phyloP scores from a whole-genome alignment of 495 filamentous ascomycete species.

The Penicillium herquei region DNA sequence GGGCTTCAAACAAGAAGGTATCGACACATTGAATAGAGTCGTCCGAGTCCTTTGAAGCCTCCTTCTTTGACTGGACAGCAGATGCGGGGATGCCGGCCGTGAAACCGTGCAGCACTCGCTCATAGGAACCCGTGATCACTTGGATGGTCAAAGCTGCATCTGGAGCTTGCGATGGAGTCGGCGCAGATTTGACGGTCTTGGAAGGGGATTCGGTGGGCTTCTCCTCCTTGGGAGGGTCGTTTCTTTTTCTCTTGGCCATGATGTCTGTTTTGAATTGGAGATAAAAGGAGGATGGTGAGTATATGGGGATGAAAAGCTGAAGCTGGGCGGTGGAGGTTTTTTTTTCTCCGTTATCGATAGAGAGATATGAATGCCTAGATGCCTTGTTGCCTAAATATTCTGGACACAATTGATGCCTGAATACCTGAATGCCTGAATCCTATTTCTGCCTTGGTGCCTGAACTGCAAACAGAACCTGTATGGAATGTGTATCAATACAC shows the following conservation, averaged over 20 bases:
- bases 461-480: constrained; percentile 1
- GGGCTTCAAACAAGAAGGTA: constrained; percentile 93
- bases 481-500: constrained; percentile 5
- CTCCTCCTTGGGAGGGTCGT: constrained; percentile 36
- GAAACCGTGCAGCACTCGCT: constrained; percentile 88
- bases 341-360: constrained; percentile 31
- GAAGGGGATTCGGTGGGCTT: constrained; percentile 26
- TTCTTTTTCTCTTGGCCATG: constrained; percentile 80
- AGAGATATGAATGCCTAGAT: background rate
- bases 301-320: constrained; percentile 13
- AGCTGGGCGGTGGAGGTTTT: constrained; percentile 16
- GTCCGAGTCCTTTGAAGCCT: constrained; percentile 23
- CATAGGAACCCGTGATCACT: constrained; percentile 92
- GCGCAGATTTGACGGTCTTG: constrained; percentile 37
- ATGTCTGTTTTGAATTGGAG: constrained; percentile 1
- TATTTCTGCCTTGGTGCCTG: background rate
- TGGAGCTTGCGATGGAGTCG: constrained; percentile 21
- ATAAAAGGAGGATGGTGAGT: constrained; percentile 5
- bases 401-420: background rate
- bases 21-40: constrained; percentile 70
- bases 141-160: constrained; percentile 63
- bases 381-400: constrained; percentile 10
- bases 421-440: constrained; percentile 12
- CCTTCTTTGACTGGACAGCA: constrained; percentile 21
- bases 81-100: constrained; percentile 63